Conservation (phyloP, 192 early-diverging fungal genomes). For the Powellomyces hirtus region DNA sequence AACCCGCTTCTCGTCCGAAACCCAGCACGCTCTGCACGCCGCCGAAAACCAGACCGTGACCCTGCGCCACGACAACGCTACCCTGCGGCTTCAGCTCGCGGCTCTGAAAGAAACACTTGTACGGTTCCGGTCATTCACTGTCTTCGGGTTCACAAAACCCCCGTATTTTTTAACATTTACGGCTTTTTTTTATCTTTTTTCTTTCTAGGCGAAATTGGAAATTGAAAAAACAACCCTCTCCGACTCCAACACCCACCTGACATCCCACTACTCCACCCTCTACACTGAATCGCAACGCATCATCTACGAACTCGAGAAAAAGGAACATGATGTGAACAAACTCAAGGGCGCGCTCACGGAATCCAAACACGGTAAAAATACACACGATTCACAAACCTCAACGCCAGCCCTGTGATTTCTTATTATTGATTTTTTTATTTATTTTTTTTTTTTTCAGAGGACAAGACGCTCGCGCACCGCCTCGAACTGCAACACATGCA, state of each 20-base stretch:
- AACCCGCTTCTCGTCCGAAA: constrained; percentile 16
- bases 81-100: constrained; percentile 28
- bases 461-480: constrained; percentile 33
- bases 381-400: too few relatives aligned
- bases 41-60: constrained; percentile 37
- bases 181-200: too few relatives aligned
- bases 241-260: constrained; percentile 27
- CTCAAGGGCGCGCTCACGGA: constrained; percentile 42
- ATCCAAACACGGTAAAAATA: background rate
- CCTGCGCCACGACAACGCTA: constrained; percentile 44
- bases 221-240: constrained; percentile 4
- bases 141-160: too few relatives aligned
- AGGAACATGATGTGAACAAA: constrained; percentile 53
- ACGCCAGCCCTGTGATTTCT: too few relatives aligned
- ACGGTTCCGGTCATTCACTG: too few relatives aligned
- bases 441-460: constrained; percentile 17
- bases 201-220: too few relatives aligned
- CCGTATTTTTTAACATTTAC: too few relatives aligned
- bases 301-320: constrained; percentile 40
- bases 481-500: constrained; percentile 34
- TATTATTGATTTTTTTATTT: background rate
- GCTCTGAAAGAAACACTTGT: constrained; percentile 27
- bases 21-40: constrained; percentile 18
- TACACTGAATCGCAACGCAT: constrained; percentile 36
- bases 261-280: constrained; percentile 38